Base-by-base conservation (phyloP, 495 filamentous ascomycete genomes). In the Wilcoxina mikolae region DNA sequence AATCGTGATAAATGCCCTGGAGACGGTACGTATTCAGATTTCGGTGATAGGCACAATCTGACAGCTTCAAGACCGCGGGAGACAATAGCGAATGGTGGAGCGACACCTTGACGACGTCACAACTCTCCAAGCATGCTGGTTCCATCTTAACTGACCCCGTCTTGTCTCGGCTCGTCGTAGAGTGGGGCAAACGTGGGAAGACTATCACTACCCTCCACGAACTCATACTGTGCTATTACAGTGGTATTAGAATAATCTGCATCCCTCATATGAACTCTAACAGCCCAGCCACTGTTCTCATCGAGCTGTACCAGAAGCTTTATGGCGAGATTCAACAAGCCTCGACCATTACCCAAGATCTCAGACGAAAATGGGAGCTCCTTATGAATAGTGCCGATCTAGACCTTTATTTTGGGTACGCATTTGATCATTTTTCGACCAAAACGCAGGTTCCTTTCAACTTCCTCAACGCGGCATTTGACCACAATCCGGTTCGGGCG, bases 391-490 rank as follows among this genome's bases (percentile, higher is more conserved):
- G 57, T 0, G 68, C 72, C 9, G 66, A 70, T 1, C 49, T 73
- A 2, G 43, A 66, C 18, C n/a, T 53, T 11, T 72, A 72, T 54
- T 50, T 72, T 10, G 60, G 66, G 47, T 51, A 47, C 39, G 70
- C 68, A 0, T 73, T 70, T 57, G 60, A 69, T 51, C 64, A 68
- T 48, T 70, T 67, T 44, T 59, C 67, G 10, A 38, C 57, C 10
- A 59, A 59, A 20, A 53, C 68, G 3, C 61, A 68, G n/a, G 47
- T 43, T 1, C 67, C 71, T 0, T 74, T 74, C 53, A 58, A 74
- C 54, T 74, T 73, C 56, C 61, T 71, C 3, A 35, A 70, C 12
- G 66, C 57, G 7, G 45, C 69, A 17, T 60, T 72, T 31, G 22
- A 38, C 12, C 60, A 64, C 29, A 70, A 62, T 42, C 69, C 71